Evolutionary conservation across 441 rosid genomes (phyloP), one percentile per base, ranked within the genome.

Genomic region (Populus trichocarpa): DNA sequence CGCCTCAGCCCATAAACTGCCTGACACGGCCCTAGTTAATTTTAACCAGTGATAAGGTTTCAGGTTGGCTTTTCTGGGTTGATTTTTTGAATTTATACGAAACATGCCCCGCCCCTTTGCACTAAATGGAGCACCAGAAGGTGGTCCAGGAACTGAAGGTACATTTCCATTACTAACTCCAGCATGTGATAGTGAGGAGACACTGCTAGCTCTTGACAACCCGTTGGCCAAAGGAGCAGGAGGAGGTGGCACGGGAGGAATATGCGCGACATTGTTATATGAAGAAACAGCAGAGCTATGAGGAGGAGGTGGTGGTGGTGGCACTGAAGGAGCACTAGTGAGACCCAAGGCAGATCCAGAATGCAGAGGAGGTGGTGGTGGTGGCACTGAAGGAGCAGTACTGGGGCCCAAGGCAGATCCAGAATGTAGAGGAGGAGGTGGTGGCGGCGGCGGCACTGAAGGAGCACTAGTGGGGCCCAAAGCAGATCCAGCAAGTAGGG

Each of bases 11-110:
- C 99, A 96, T 75, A 96, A 80, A 85, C 98, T 96, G 83, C 99
- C 99, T 83, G 90, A 97, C 83, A 90, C 81, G 32, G 91, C 99
- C 83, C 98, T 92, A 2, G 97, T 89, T 82, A 94, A 85, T 89
- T 96, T 94, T 79, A 96, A 88, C 99, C 99, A 96, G 81, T 96
- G 98, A 81, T 92, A 90, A 11, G 98, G 99, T 84, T 94, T 96
- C 86, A 96, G 85, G 87, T 92, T 94, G 79, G 85, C 70, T 82
- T 88, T 93, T 83, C 80, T 87, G 69, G 89, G 79, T 83, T 90
- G 94, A 85, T 61, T 81, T 85, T 77, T 91, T 74, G 85, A 73
- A 83, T 78, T 83, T 68, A 82, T 63, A 77, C 90, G 97, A 81
- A 84, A 80, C 70, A 88, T 26, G 75, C 89, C 84, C 61, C 90